These are phyloP conservation scores for Lepidopterella palustris DNA, from an alignment of 495 filamentous ascomycete species.

Conservation along the genomic window DNA sequence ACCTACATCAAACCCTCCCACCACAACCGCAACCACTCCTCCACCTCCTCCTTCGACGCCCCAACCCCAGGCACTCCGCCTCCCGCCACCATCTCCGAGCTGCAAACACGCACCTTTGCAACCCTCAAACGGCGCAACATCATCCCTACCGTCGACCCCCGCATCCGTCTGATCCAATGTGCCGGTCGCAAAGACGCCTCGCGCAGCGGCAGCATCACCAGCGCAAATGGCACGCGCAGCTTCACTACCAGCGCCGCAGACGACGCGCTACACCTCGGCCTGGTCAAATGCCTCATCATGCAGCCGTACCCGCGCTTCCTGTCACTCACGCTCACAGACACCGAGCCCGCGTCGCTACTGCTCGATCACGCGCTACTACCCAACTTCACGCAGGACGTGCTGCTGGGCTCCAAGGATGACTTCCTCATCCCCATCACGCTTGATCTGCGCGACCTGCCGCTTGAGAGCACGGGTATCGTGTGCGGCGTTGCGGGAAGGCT, in stretches of 20 bases:
- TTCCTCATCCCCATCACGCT: slow-evolving; percentile 83
- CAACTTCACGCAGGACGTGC: slow-evolving; percentile 49
- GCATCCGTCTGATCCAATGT: slow-evolving; percentile 73
- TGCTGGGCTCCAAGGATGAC: slow-evolving; percentile 76
- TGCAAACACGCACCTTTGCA: slow-evolving; percentile 76
- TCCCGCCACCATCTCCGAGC: slow-evolving; percentile 65
- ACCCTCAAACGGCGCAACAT: slow-evolving; percentile 68
- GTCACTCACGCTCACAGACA: slow-evolving; percentile 75
- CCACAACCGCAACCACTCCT: slow-evolving; percentile 46
- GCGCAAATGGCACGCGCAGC: slow-evolving; percentile 28
- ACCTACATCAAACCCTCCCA: slow-evolving; percentile 55
- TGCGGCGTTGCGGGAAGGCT: slow-evolving; percentile 82
- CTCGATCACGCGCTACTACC: slow-evolving; percentile 67
- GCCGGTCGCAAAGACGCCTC: slow-evolving; percentile 55
- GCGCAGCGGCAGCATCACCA: slow-evolving; percentile 10
- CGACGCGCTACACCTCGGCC: slow-evolving; percentile 59
- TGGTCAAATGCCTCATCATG: slow-evolving; percentile 62
- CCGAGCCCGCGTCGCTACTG: slow-evolving; percentile 77
- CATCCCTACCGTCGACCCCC: slow-evolving; percentile 59
- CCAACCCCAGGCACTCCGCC: slow-evolving; percentile 65
- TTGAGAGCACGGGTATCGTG: slow-evolving; percentile 89
- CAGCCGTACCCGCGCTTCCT: slow-evolving; percentile 64
- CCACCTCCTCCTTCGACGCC: slow-evolving; percentile 42
- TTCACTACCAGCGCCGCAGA: slow-evolving; percentile 29
- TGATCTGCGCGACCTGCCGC: slow-evolving; percentile 70